A percentile compares a stretch with the other conserved stretches of the same genome.
phyloP scores from a whole-genome alignment of 345 rosid genomes.

The Citrus glauca region DNA sequence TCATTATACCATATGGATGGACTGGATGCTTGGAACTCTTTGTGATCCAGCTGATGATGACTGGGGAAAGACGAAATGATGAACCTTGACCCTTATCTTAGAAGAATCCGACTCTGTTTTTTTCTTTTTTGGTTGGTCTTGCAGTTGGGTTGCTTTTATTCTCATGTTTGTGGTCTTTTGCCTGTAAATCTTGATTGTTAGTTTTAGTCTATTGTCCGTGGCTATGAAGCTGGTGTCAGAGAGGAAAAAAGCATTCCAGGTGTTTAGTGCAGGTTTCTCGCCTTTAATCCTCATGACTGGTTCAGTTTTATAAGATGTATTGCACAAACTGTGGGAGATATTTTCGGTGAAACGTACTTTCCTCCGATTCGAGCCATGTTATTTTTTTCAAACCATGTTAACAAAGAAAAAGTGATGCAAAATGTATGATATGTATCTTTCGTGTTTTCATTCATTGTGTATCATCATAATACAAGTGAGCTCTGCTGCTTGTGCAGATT shows the following conservation, averaged over 20 bases:
- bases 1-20: slow-evolving; percentile 97
- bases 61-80: slow-evolving; percentile 30
- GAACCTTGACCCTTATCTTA: not conserved
- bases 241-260: not conserved
- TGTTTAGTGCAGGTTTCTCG: not conserved
- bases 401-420: not conserved
- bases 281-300: not conserved
- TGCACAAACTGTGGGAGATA: slow-evolving; percentile 6
- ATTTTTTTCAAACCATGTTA: too few species aligned
- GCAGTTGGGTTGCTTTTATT: not conserved
- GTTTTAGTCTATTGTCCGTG: not conserved
- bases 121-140: not conserved
- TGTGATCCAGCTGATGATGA: slow-evolving; percentile 59
- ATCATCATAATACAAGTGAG: not conserved
- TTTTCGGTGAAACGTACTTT: not conserved
- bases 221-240: not conserved
- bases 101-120: not conserved
- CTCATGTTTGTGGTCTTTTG: not conserved
- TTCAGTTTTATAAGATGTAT: not conserved
- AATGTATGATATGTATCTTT: too few species aligned
- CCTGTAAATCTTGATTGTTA: slow-evolving; percentile 4
- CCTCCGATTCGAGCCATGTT: not conserved
- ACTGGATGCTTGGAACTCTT: slow-evolving; percentile 94
- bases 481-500: not conserved
- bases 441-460: not conserved